phyloP scores from a whole-genome alignment of 202 grass and related monocot genomes.

The Elaeis oleifera region DNA sequence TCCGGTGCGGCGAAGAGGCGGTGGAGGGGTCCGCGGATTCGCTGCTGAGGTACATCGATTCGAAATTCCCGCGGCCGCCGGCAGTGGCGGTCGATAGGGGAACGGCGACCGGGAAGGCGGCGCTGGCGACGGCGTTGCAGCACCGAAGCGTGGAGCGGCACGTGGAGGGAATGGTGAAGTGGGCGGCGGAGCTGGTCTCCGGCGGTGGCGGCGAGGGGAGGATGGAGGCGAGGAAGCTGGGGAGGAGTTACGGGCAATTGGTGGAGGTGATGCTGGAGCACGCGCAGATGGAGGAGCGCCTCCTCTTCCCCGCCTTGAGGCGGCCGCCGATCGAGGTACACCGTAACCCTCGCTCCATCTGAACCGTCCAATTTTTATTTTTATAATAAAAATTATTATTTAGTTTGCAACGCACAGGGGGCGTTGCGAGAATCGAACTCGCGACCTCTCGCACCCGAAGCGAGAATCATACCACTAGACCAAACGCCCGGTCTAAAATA shows the following conservation, averaged over 20 bases:
- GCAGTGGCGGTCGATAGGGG: slow-evolving; percentile 21
- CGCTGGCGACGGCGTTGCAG: slow-evolving; percentile 59
- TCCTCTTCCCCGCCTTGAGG: slow-evolving; percentile 81
- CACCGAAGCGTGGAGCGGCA: slow-evolving; percentile 79
- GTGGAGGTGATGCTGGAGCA: slow-evolving; percentile 98
- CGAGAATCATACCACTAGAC: slow-evolving; percentile 24
- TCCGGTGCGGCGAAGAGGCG: slow-evolving; percentile 62
- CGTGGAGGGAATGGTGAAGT: slow-evolving; percentile 53
- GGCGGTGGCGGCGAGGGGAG: slow-evolving; percentile 17
- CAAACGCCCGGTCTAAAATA: not conserved
- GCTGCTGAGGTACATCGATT: slow-evolving; percentile 64
- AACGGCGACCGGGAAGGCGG: slow-evolving; percentile 42
- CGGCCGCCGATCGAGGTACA: slow-evolving; percentile 59
- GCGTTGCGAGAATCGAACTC: slow-evolving; percentile 16
- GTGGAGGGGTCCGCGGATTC: slow-evolving; percentile 46
- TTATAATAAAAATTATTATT: too few species aligned
- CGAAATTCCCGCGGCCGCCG: slow-evolving; percentile 49
- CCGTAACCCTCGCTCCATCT: too few species aligned
- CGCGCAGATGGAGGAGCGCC: slow-evolving; percentile 90
- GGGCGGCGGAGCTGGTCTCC: slow-evolving; percentile 48
- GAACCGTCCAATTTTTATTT: too few species aligned
- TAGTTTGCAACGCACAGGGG: not conserved
- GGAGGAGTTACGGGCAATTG: slow-evolving; percentile 60
- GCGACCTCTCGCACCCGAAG: slow-evolving; percentile 16
- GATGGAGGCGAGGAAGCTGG: slow-evolving; percentile 59